These are phyloP conservation scores for Punctularia strigosozonata DNA, from an alignment of 768 basidiomycete species.

Conservation along the genomic window DNA sequence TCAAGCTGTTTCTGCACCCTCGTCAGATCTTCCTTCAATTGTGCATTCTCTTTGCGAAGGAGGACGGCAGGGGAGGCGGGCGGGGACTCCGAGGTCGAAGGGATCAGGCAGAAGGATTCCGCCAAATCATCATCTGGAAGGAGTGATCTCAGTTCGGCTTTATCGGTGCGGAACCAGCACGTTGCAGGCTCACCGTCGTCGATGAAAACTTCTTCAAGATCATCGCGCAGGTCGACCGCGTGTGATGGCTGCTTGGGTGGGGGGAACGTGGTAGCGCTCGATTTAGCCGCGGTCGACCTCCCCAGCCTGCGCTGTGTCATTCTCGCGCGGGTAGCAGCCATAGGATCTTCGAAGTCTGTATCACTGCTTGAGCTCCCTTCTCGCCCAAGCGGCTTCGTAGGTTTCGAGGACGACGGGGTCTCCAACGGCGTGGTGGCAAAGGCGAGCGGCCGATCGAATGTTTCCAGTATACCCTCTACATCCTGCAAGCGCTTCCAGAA, in stretches of 20 bases:
- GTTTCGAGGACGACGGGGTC: slow-evolving; percentile 21
- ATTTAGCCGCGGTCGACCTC: slow-evolving; percentile 5
- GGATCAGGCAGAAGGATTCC: slow-evolving; percentile 71
- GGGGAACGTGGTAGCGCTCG: not conserved
- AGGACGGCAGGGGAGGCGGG: slow-evolving; percentile 21
- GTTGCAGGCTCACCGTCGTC: slow-evolving; percentile 45
- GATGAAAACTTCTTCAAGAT: slow-evolving; percentile 47
- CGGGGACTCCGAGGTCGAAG: slow-evolving; percentile 44
- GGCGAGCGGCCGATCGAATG: slow-evolving; percentile 72
- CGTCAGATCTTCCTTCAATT: slow-evolving; percentile 51
- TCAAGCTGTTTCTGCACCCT: slow-evolving; percentile 45
- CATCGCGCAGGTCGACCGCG: slow-evolving; percentile 22
- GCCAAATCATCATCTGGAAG: slow-evolving; percentile 53
- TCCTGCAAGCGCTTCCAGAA: slow-evolving; percentile 86
- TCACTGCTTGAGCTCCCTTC: slow-evolving; percentile 53
- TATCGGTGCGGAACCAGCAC: not conserved
- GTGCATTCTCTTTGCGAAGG: slow-evolving; percentile 56
- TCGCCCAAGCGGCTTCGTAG: slow-evolving; percentile 20
- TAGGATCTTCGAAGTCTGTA: slow-evolving; percentile 55
- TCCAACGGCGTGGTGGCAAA: slow-evolving; percentile 74
- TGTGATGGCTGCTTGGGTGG: slow-evolving; percentile 6
- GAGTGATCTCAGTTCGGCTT: slow-evolving; percentile 1
- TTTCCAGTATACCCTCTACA: slow-evolving; percentile 79
- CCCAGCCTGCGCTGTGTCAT: slow-evolving; percentile 9
- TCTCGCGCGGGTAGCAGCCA: slow-evolving; percentile 25